Evolutionary conservation across 495 filamentous ascomycete genomes (phyloP), one percentile per base, ranked within the genome.

Genomic region (Parachaetomium inaequale): DNA sequence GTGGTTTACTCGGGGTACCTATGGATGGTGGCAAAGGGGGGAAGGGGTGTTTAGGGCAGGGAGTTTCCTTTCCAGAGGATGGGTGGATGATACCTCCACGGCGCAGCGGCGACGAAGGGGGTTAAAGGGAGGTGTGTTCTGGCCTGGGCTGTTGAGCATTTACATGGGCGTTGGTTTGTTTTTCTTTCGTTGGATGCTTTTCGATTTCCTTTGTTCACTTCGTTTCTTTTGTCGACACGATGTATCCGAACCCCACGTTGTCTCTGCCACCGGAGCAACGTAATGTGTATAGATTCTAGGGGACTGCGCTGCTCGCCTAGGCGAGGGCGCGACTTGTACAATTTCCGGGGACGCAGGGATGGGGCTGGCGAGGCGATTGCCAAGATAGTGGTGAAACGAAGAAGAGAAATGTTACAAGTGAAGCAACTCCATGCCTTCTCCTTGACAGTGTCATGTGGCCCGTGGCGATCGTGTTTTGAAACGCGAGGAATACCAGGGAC

Each of bases 231-330:
- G 28, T 51, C 52, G 58, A 61, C 36, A 61, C 21, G 58, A 61
- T 47, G 58, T 47, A 61, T 54, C 26, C 50, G 49, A 61, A n/a
- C n/a, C 58, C 23, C n/a, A 23, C 51, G 51, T 50, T 36, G 8
- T 43, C 45, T n/a, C 25, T 12, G 31, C n/a, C 19, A 19, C 23
- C 2, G 45, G 56, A 50, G 31, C 7, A 59, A 34, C 47, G 49
- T 60, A 60, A 60, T 53, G 49, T 60, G 58, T 61, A 53, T 61
- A 61, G 38, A 54, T 28, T n/a, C 31, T 7, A 10, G 38, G 38
- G 38, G 21, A 19, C 2, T 17, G 23, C n/a, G 29, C 2, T 17
- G 23, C n/a, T 8, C 14, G 28, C 26, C 14, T 21, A n/a, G 19
- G 26, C 26, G 14, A 19, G 31, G 46, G 57, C 23, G 42, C 8